phyloP scores from a whole-genome alignment of 768 basidiomycete genomes.

The Hysterangium stoloniferum region DNA sequence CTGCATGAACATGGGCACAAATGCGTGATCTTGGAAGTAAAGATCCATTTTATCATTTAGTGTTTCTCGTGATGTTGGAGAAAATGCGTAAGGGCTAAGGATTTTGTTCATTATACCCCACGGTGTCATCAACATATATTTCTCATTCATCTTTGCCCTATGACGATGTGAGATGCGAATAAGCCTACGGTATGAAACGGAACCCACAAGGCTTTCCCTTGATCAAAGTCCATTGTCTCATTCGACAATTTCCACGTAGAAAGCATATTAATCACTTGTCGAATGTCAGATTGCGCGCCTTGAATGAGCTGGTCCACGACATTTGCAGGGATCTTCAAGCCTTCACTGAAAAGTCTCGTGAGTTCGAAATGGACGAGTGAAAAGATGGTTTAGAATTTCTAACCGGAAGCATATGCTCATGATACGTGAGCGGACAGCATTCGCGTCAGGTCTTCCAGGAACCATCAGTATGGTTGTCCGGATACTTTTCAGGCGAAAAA shows the following conservation, averaged over 20 bases:
- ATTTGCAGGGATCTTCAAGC: slow-evolving; percentile 84
- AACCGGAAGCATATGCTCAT: slow-evolving; percentile 87
- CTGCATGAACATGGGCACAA: slow-evolving; percentile 93
- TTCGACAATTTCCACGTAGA: slow-evolving; percentile 93
- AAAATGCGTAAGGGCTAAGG: slow-evolving; percentile 87
- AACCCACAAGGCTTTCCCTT: slow-evolving; percentile 82
- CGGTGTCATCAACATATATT: slow-evolving; percentile 83
- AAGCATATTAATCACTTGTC: slow-evolving; percentile 95
- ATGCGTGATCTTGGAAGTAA: slow-evolving; percentile 94
- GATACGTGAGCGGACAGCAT: slow-evolving; percentile 75
- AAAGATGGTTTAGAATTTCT: slow-evolving; percentile 18
- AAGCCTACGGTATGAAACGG: background rate
- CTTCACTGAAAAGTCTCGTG: slow-evolving; percentile 52
- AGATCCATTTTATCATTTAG: slow-evolving; percentile 89
- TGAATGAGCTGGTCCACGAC: slow-evolving; percentile 87
- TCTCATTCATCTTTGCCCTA: slow-evolving; percentile 86
- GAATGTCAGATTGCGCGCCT: slow-evolving; percentile 91
- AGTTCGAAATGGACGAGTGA: background rate
- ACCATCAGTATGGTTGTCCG: slow-evolving; percentile 4
- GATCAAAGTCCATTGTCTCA: slow-evolving; percentile 79
- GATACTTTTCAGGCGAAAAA: background rate
- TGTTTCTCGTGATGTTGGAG: slow-evolving; percentile 68
- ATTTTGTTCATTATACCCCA: slow-evolving; percentile 89
- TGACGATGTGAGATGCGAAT: background rate
- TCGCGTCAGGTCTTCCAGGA: slow-evolving; percentile 59